Evolutionary conservation across 108 stramenopile species (phyloP), one percentile per base, ranked within the genome.

Genomic region (Ochromonas danica): DNA sequence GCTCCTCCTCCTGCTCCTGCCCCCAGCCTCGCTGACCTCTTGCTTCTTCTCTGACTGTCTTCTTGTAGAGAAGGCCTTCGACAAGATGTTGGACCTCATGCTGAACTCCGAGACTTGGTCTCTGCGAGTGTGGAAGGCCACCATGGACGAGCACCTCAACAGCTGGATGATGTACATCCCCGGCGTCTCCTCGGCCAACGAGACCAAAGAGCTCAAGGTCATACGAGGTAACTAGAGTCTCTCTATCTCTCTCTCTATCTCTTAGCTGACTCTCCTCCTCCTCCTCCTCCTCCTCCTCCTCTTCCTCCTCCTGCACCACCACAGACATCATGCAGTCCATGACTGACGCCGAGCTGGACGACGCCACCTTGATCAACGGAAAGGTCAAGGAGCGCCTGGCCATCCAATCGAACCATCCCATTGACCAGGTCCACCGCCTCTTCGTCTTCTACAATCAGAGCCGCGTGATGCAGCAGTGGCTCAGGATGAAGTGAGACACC

Each of bases 151-250:
- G 14, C 63, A 67, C 3, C 63, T 67, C 10, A 67, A 33, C 31
- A 67, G 63, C 31, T 67, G 63, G 63, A 31, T 67, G 30, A 67
- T 67, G 63, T 67, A 67, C 25, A 67, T 67, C 17, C 63, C 63
- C 25, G 63, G 63, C 25, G 17, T 67, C 6, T 6, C 14, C 63
- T 3, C 14, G 6, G 6, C 63, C 3, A 31, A 22, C 3, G 63
- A 67, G 27, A 25, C 63, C 3, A 36, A 67, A 67, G 30, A 28
- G 10, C 6, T 67, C 33, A 67, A 67, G 63, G 51, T 17, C 17
- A 10, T 57, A 10, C 10, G 22, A 57, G 51, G 51, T 57, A 57
- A 57, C 10, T 57, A 17, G 22, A 17, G 17, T 57, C 17, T 17
- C 10, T 22, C 10, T 17, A 57, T 10, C 51, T 57, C 51, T 57